Evolutionary conservation across 768 basidiomycete species (phyloP).

Genomic region (Auricularia sp.): DNA sequence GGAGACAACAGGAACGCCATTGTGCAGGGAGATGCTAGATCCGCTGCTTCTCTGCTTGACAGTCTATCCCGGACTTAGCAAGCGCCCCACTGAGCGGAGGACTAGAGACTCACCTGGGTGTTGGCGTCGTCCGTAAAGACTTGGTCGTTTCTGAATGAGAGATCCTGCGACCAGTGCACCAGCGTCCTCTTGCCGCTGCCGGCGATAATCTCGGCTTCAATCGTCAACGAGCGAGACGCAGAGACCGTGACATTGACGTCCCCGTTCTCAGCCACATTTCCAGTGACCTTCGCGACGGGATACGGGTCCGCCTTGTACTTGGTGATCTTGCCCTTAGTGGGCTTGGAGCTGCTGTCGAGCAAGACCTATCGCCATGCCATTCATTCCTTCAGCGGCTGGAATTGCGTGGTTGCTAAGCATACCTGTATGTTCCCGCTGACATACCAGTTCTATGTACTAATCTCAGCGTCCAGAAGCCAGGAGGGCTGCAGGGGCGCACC

Average conservation of each 20-base stretch:
- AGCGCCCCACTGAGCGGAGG: background rate
- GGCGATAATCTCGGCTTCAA: conserved; percentile 50
- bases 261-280: conserved; percentile 28
- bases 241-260: conserved; percentile 53
- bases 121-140: conserved; percentile 40
- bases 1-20: conserved; percentile 31
- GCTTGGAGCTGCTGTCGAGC: conserved; percentile 28
- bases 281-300: conserved; percentile 41
- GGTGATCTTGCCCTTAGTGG: conserved; percentile 61
- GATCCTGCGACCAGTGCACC: conserved; percentile 52
- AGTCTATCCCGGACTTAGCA: conserved; percentile 23
- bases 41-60: conserved; percentile 43
- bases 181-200: conserved; percentile 49
- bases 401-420: conserved; percentile 2
- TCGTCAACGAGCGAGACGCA: conserved; percentile 46
- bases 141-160: conserved; percentile 55
- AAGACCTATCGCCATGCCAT: too few relatives aligned
- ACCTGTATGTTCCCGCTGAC: conserved; percentile 56
- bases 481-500: conserved; percentile 18
- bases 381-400: too few relatives aligned
- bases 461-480: background rate
- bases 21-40: conserved; percentile 38
- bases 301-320: conserved; percentile 48
- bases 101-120: conserved; percentile 25
- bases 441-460: conserved; percentile 22